These are phyloP conservation scores for Suillus weaverae DNA, from an alignment of 768 basidiomycete genomes.

Conservation along the genomic window DNA sequence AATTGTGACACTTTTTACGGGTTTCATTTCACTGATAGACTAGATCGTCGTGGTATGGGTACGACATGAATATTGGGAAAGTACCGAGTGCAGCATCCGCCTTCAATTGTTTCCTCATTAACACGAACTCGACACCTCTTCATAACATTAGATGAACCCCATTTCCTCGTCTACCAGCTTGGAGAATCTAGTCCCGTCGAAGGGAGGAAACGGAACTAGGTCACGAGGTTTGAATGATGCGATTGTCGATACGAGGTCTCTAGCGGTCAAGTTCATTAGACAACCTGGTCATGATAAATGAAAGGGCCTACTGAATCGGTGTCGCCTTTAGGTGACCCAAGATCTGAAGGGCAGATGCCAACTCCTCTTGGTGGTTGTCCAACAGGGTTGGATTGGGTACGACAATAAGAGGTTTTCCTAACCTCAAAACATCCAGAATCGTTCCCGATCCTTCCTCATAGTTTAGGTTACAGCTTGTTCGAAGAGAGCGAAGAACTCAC, in stretches of 20 bases:
- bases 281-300: not conserved
- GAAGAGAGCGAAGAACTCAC: constrained; percentile 41
- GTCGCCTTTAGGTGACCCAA: constrained; percentile 60
- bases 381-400: constrained; percentile 88
- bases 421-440: constrained; percentile 82
- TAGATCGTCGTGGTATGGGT: constrained; percentile 8
- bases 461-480: not conserved
- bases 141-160: constrained; percentile 53
- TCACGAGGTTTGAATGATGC: constrained; percentile 43
- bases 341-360: constrained; percentile 66
- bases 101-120: not conserved
- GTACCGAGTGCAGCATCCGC: not conserved
- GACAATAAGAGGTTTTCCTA: constrained; percentile 75
- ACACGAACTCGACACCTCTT: not conserved
- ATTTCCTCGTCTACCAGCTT: constrained; percentile 73
- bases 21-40: not conserved
- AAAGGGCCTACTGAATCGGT: constrained; percentile 52
- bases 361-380: constrained; percentile 91
- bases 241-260: constrained; percentile 58
- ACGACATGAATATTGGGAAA: not conserved
- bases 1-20: constrained; percentile 40
- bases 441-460: constrained; percentile 79
- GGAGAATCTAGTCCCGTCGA: constrained; percentile 67
- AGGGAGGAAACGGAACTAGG: constrained; percentile 62
- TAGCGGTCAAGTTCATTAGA: constrained; percentile 27